Conservation (phyloP, 768 basidiomycete species). For the Termitomyces sp. region DNA sequence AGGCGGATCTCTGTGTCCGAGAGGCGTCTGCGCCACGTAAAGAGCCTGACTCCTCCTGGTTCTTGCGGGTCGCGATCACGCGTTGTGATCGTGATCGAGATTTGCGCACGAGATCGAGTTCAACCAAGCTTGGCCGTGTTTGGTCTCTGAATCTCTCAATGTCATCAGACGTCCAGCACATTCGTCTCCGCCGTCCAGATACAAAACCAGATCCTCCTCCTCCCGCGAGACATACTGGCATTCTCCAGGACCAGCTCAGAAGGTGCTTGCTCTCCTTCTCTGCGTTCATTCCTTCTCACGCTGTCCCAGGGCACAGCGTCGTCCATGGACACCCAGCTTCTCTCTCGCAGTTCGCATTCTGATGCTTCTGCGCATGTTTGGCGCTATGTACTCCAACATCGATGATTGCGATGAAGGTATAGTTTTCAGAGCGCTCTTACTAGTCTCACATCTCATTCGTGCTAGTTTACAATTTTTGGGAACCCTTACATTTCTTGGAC, state of each 20-base stretch:
- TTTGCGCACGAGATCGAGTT: conserved; percentile 7
- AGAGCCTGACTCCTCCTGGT: neutral
- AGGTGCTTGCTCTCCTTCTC: conserved; percentile 35
- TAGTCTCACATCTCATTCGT: neutral
- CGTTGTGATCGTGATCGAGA: conserved; percentile 13
- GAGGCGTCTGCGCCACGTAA: conserved; percentile 12
- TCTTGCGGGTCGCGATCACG: neutral
- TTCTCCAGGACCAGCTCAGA: conserved; percentile 78
- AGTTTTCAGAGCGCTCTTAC: neutral
- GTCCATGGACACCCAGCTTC: conserved; percentile 84
- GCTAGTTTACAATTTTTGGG: conserved; percentile 98
- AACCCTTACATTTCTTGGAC: conserved; percentile 90
- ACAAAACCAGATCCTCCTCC: conserved; percentile 21
- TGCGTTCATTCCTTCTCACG: conserved; percentile 7
- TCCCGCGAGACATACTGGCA: conserved; percentile 50
- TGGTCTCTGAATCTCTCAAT: conserved; percentile 16
- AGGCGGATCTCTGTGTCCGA: conserved; percentile 2
- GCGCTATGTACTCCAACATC: conserved; percentile 94
- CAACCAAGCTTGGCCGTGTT: conserved; percentile 10
- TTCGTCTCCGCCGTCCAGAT: conserved; percentile 47
- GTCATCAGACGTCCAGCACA: conserved; percentile 35
- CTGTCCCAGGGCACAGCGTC: conserved; percentile 50
- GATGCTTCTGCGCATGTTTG: conserved; percentile 71
- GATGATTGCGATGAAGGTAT: conserved; percentile 96
- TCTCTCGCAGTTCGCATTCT: conserved; percentile 81